Percentiles rank a stretch among this genome's conserved stretches.
Conservation (phyloP, 2,329 filamentous ascomycete species). For the Aspergillus calidoustus region DNA sequence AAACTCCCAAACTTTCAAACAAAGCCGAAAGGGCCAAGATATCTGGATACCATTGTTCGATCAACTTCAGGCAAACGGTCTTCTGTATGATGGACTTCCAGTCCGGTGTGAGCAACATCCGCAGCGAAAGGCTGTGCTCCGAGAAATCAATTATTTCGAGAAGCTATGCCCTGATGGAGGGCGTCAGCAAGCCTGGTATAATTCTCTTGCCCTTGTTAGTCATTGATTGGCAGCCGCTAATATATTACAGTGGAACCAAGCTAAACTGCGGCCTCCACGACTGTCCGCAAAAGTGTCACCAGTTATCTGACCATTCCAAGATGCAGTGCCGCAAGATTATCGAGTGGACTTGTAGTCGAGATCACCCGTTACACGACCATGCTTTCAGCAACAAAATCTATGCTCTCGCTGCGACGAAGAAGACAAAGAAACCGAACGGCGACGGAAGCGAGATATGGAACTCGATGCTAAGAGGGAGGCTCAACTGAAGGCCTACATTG, state of each 20-base stretch:
- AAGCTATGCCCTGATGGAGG: constrained; percentile 70
- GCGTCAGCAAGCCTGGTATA: constrained; percentile 66
- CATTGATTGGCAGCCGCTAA: neutral
- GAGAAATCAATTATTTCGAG: constrained; percentile 62
- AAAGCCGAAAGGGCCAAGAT: constrained; percentile 59
- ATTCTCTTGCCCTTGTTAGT: constrained; percentile 16
- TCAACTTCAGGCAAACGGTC: constrained; percentile 55
- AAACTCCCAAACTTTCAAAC: constrained; percentile 69
- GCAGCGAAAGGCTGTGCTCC: constrained; percentile 52
- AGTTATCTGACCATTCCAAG: constrained; percentile 62
- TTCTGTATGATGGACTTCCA: constrained; percentile 65
- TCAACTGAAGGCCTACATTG: constrained; percentile 27
- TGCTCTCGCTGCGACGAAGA: constrained; percentile 62
- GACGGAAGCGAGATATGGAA: constrained; percentile 55
- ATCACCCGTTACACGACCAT: constrained; percentile 58
- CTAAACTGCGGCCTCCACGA: constrained; percentile 64
- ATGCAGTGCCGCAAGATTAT: constrained; percentile 54
- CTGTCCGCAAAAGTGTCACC: constrained; percentile 67
- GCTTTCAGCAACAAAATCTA: constrained; percentile 42
- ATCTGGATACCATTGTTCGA: constrained; percentile 65
- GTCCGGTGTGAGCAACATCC: constrained; percentile 66
- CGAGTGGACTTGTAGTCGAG: constrained; percentile 54
- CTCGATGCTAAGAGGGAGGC: constrained; percentile 43
- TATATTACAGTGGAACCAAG: constrained; percentile 41
- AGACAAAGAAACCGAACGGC: constrained; percentile 49